These are phyloP conservation scores for Saccharum spontaneum DNA, from an alignment of 176 grass and related monocot genomes.

Conservation along the genomic window DNA sequence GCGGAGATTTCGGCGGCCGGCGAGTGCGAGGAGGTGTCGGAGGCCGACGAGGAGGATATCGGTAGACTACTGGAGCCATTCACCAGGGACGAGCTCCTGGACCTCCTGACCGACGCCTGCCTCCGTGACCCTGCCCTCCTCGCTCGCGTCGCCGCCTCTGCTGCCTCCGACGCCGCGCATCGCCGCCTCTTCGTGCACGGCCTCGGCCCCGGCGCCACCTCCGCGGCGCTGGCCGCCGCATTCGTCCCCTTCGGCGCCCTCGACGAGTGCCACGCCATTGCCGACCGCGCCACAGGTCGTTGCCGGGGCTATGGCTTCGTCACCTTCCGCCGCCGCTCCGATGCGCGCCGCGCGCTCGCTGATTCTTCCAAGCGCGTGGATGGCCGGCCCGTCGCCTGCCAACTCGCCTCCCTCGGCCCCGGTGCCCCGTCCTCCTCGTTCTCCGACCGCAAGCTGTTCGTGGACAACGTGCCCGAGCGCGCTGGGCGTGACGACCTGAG, in stretches of 20 bases:
- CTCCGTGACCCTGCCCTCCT: slow-evolving; percentile 42
- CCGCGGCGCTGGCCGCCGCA: slow-evolving; percentile 40
- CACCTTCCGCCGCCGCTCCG: slow-evolving; percentile 43
- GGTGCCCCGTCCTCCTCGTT: neutral
- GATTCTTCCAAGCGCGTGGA: slow-evolving; percentile 57
- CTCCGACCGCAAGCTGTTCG: slow-evolving; percentile 48
- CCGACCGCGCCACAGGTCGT: slow-evolving; percentile 40
- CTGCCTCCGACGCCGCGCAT: slow-evolving; percentile 47
- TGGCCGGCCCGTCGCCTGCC: slow-evolving; percentile 50
- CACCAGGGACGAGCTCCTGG: slow-evolving; percentile 67
- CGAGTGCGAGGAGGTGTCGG: neutral
- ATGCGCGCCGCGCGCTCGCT: slow-evolving; percentile 38
- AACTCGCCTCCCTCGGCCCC: slow-evolving; percentile 60
- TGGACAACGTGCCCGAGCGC: slow-evolving; percentile 40
- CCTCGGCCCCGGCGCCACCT: slow-evolving; percentile 49
- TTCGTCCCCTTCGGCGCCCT: slow-evolving; percentile 53
- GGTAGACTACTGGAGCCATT: slow-evolving; percentile 58
- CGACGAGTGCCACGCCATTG: slow-evolving; percentile 57
- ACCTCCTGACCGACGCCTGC: slow-evolving; percentile 52
- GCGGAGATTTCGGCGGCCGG: neutral
- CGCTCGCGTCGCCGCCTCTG: slow-evolving; percentile 36
- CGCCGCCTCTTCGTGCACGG: slow-evolving; percentile 72
- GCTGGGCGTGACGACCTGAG: slow-evolving; percentile 31
- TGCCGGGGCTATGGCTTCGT: slow-evolving; percentile 75
- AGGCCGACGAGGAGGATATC: slow-evolving; percentile 32